Evolutionary conservation across 805 yeast species (phyloP), one percentile per base, ranked within the genome.

Genomic region (Lipomyces starkeyi): DNA sequence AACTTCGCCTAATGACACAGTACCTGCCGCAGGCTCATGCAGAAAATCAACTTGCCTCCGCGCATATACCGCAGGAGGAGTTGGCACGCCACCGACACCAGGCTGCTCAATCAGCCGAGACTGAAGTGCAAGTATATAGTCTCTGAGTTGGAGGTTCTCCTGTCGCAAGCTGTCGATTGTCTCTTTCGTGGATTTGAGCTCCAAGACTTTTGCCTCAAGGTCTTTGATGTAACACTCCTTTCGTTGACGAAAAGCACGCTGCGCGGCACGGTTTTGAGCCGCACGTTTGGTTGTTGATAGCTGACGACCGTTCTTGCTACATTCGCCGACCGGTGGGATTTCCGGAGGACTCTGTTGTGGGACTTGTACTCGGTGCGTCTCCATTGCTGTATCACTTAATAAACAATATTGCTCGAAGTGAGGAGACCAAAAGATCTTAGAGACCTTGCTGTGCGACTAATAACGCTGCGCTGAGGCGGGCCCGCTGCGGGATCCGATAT

Each of bases 181-280:
- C 72, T 86, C 86, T 74, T 86, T 85, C 73, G 91, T 81, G n/a
- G 80, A 81, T 70, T 86, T 86, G 67, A 86, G 87, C 73, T 88
- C 88, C 58, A 83, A 82, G 11, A 91, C 90, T 75, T 88, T 87
- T 49, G 81, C 78, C 79, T 93, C 97, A 66, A 93, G 82, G 60
- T 91, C 94, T 78, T 88, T 89, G 72, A 93, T 87, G 75, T 91
- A 88, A 66, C 86, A 84, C 74, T 93, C 97, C 76, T 91, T 89
- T 69, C 97, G 84, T 76, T 87, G 88, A 76, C 98, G 85, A 80
- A 93, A 93, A 8, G 97, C 97, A 73, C 91, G 86, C 80, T 93
- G 98, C 3, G 98, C 97, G 69, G 87, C 88, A 75, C 98, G 83
- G 81, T 93, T 93, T 79, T 93, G 98, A 8, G 89, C 93, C 1